Conservation (phyloP, 2,329 filamentous ascomycete species). For the Xylariomycetidae sp. region DNA sequence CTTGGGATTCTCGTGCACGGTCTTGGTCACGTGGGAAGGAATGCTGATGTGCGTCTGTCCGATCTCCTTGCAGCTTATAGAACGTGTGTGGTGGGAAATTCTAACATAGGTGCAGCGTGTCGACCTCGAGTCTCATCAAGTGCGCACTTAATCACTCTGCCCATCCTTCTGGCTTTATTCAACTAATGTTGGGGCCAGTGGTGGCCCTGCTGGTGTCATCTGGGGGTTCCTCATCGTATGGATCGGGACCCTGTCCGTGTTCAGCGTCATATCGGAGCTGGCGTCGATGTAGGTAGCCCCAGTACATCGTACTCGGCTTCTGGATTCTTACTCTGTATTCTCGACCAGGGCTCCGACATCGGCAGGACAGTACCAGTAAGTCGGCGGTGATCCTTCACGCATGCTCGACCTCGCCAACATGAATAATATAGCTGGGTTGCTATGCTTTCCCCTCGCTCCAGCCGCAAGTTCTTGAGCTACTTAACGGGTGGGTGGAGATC, state of each 20-base stretch:
- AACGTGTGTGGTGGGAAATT: no score
- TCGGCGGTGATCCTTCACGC: not conserved
- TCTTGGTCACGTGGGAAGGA: constrained; percentile 9
- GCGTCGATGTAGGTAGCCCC: constrained; percentile 6
- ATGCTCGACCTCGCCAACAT: not conserved
- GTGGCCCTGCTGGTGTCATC: constrained; percentile 9
- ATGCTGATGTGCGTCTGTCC: constrained; percentile 9
- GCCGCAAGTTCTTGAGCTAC: constrained; percentile 2
- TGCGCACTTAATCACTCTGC: no score
- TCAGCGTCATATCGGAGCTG: constrained; percentile 4
- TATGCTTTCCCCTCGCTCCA: constrained; percentile 2
- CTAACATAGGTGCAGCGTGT: no score
- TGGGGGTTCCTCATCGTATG: constrained; percentile 7
- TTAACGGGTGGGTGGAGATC: constrained; percentile 3
- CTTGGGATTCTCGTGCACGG: constrained; percentile 9
- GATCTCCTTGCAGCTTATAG: no score
- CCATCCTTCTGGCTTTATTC: no score
- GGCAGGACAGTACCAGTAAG: constrained; percentile 2
- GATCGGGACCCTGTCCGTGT: constrained; percentile 5
- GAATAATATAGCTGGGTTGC: constrained; percentile 4
- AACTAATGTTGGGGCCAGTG: no score
- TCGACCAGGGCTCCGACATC: constrained; percentile 2
- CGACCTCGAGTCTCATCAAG: no score
- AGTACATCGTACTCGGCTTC: no score
- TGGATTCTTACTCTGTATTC: no score